Evolutionary conservation across 345 rosid species (phyloP).

Genomic region (Gossypium rotundifolium): DNA sequence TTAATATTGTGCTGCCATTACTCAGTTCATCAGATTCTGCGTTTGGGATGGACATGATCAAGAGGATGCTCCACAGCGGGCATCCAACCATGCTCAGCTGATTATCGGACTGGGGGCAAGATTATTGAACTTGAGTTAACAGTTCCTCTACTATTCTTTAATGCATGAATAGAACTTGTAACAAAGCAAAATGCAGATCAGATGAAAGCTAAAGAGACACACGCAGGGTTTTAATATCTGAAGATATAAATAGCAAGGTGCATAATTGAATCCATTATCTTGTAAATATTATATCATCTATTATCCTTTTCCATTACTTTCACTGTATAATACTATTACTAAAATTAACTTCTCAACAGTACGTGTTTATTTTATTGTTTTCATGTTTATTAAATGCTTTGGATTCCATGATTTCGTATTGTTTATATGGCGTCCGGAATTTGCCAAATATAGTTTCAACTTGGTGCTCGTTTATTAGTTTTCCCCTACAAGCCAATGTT

Average conservation of each 20-base stretch:
- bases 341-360: background rate
- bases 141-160: background rate
- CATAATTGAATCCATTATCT: background rate
- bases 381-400: background rate
- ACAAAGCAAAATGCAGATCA: background rate
- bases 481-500: background rate
- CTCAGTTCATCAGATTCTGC: slow-evolving; percentile 93
- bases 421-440: background rate
- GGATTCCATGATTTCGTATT: background rate
- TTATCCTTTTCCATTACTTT: background rate
- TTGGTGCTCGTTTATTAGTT: background rate
- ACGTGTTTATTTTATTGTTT: background rate
- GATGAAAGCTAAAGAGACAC: background rate
- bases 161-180: background rate
- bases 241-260: background rate
- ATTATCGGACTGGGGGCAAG: slow-evolving; percentile 22
- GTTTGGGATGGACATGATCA: slow-evolving; percentile 89
- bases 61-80: slow-evolving; percentile 92
- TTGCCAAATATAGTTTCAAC: background rate
- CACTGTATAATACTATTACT: background rate
- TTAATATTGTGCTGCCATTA: slow-evolving; percentile 26
- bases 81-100: slow-evolving; percentile 92
- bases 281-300: background rate
- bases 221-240: background rate
- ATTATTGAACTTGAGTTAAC: slow-evolving; percentile 24